phyloP scores from a whole-genome alignment of 1,139 yeast species.

The Hansenula lynferdii region DNA sequence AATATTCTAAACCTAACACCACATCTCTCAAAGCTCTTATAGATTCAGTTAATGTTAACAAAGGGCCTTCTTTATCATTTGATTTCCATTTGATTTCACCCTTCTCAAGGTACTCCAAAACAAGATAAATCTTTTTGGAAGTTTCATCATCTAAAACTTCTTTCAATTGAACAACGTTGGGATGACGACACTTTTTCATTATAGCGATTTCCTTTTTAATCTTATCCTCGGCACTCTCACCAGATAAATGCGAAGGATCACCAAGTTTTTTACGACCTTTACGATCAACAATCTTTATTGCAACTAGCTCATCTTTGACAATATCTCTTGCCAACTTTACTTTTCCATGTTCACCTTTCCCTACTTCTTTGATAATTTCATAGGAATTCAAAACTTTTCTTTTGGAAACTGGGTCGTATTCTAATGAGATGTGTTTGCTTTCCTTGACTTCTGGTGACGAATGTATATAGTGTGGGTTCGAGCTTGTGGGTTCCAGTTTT shows the following conservation, averaged over 20 bases:
- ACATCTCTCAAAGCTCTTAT: conserved; percentile 80
- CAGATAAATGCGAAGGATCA: conserved; percentile 28
- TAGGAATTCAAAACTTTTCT: conserved; percentile 85
- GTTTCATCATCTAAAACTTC: conserved; percentile 89
- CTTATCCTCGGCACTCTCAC: conserved; percentile 37
- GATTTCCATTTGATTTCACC: conserved; percentile 88
- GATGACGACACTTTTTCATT: conserved; percentile 90
- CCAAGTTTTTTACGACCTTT: conserved; percentile 59
- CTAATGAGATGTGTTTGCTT: conserved; percentile 74
- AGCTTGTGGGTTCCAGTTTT: conserved; percentile 14
- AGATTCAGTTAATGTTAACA: conserved; percentile 59
- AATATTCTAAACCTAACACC: conserved; percentile 82
- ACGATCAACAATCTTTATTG: conserved; percentile 89
- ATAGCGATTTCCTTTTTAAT: conserved; percentile 91
- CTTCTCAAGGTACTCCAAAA: conserved; percentile 83
- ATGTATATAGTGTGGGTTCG: conserved; percentile 21
- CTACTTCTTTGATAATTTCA: conserved; percentile 83
- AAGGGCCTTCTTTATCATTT: conserved; percentile 36
- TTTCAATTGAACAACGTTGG: conserved; percentile 77
- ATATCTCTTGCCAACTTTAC: conserved; percentile 86
- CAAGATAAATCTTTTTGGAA: conserved; percentile 83
- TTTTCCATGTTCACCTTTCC: conserved; percentile 96
- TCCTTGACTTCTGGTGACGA: conserved; percentile 58
- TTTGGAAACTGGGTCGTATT: conserved; percentile 84
- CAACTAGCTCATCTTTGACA: conserved; percentile 68